Conservation (phyloP, 176 grass and related monocot genomes). For the Phragmites australis region DNA sequence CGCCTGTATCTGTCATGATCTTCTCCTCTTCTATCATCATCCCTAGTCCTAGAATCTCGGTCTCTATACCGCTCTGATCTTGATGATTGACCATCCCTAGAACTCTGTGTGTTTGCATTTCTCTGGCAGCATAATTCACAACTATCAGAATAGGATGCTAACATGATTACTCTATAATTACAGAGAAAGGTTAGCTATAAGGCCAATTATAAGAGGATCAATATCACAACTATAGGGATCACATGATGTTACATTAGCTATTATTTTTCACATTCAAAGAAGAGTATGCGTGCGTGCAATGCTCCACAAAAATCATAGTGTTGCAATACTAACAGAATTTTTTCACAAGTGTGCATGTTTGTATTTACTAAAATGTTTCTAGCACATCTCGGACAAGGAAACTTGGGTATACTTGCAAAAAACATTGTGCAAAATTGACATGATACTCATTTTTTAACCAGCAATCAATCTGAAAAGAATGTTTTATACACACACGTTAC, state of each 20-base stretch:
- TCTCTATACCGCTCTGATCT: conserved; percentile 40
- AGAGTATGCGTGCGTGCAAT: not conserved
- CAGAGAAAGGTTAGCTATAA: not conserved
- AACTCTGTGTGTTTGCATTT: conserved; percentile 50
- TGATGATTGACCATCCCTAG: conserved; percentile 43
- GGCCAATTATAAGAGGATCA: not conserved
- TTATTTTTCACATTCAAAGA: not conserved
- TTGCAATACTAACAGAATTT: not conserved
- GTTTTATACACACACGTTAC: not conserved
- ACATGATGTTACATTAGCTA: not conserved
- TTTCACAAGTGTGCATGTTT: not conserved
- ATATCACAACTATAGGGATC: not conserved
- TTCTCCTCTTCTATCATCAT: conserved; percentile 26
- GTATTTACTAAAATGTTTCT: not conserved
- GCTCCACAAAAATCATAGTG: not conserved
- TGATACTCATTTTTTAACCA: conserved; percentile 7
- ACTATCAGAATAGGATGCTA: not conserved
- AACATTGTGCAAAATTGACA: not conserved
- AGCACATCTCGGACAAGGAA: conserved; percentile 15
- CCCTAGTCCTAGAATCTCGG: conserved; percentile 30
- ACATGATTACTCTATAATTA: conserved; percentile 4
- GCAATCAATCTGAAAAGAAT: not conserved
- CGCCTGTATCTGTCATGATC: conserved; percentile 13
- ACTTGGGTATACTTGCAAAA: not conserved
- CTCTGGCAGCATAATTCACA: conserved; percentile 38